Conservation (phyloP, 1,139 yeast species). For the Zygotorulaspora mrakii region DNA sequence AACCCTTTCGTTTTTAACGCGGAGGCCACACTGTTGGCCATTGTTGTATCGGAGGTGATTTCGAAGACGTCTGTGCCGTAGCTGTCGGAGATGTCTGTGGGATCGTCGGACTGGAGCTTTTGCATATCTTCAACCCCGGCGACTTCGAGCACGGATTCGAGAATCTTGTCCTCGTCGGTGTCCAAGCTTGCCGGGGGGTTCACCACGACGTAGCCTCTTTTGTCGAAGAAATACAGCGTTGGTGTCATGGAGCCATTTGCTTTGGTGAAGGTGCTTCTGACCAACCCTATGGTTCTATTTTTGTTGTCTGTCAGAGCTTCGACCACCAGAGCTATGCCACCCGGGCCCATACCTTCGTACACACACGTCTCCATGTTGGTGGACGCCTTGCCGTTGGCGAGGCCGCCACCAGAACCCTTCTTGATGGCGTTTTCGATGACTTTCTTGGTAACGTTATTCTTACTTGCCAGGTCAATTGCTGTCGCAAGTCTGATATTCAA, state of each 20-base stretch:
- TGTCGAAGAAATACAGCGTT: conserved; percentile 69
- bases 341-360: conserved; percentile 94
- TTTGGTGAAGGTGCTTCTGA: conserved; percentile 73
- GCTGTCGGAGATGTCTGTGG: conserved; percentile 18
- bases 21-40: conserved; percentile 59
- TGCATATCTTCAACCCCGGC: conserved; percentile 83
- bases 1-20: conserved; percentile 52
- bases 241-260: conserved; percentile 72
- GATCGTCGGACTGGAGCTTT: conserved; percentile 44
- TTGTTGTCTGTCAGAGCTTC: conserved; percentile 89
- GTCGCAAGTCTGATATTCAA: conserved; percentile 67
- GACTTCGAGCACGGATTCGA: conserved; percentile 70
- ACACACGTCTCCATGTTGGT: conserved; percentile 47
- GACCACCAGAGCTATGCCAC: conserved; percentile 79
- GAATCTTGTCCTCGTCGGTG: conserved; percentile 51
- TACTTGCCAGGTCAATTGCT: conserved; percentile 73
- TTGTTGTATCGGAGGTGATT: conserved; percentile 57
- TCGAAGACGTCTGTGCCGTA: conserved; percentile 28
- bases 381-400: conserved; percentile 41
- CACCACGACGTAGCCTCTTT: conserved; percentile 67
- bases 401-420: conserved; percentile 67
- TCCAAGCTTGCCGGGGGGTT: conserved; percentile 38
- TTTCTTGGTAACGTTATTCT: conserved; percentile 74
- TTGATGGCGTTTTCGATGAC: conserved; percentile 83
- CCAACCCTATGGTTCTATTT: conserved; percentile 70